Evolutionary conservation across 1,139 yeast genomes (phyloP).

Genomic region (Kodamaea alishanica): DNA sequence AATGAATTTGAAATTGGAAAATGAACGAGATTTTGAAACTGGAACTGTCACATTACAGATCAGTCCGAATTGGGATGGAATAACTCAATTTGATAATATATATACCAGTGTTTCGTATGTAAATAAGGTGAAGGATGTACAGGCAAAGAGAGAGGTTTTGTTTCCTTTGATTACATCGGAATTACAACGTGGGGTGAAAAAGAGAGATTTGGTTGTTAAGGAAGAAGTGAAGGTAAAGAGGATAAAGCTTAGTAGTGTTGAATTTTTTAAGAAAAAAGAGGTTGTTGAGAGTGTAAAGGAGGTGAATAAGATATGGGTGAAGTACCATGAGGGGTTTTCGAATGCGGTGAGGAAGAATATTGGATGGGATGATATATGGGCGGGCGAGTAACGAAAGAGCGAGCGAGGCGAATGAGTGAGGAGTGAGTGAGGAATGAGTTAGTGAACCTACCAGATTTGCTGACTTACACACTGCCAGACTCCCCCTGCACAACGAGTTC

Average conservation of each 20-base stretch:
- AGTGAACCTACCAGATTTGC: too few species aligned
- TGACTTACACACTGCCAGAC: too few species aligned
- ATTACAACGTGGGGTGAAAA: constrained; percentile 28
- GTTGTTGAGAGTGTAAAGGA: constrained; percentile 18
- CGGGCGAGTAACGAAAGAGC: constrained; percentile 1
- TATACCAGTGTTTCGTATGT: constrained; percentile 17
- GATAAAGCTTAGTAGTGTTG: constrained; percentile 28
- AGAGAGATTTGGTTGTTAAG: constrained; percentile 17
- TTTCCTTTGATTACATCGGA: constrained; percentile 43
- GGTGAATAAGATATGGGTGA: constrained; percentile 71
- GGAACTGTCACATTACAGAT: constrained; percentile 28
- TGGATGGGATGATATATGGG: constrained; percentile 74
- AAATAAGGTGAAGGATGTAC: constrained; percentile 21
- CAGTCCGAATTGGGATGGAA: constrained; percentile 36
- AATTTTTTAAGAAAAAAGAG: constrained; percentile 40
- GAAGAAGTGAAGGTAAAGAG: constrained; percentile 28
- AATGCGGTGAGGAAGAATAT: constrained; percentile 88
- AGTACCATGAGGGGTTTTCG: constrained; percentile 89
- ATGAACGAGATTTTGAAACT: constrained; percentile 33
- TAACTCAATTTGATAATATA: constrained; percentile 26
- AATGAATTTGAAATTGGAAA: constrained; percentile 31
- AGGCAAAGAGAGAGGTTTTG: constrained; percentile 29
- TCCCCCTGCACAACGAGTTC: too few species aligned
- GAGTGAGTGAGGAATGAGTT: too few species aligned
- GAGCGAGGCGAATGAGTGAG: too few species aligned